Evolutionary conservation across 192 early-diverging fungal species (phyloP).

Genomic region (Rhizophagus clarus): DNA sequence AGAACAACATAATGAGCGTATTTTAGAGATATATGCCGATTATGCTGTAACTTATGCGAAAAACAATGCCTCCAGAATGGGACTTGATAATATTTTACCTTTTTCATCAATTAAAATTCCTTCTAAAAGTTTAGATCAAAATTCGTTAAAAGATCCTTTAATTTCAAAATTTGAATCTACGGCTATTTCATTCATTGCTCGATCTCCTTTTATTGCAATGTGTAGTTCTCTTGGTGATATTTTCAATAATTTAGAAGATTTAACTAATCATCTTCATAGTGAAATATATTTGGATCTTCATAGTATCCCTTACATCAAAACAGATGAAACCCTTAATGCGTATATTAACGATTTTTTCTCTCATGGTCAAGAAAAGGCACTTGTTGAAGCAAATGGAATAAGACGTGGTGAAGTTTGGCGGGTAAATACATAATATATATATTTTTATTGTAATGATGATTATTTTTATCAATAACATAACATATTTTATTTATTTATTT

Average conservation of each 20-base stretch:
- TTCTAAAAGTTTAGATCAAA: background rate
- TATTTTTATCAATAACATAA: no score
- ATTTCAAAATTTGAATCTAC: background rate
- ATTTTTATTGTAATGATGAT: no score
- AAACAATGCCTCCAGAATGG: background rate
- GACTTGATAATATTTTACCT: slow-evolving; percentile 8
- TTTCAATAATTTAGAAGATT: slow-evolving; percentile 8
- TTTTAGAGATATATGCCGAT: slow-evolving; percentile 23
- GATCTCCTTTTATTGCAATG: slow-evolving; percentile 30
- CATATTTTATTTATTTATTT: background rate
- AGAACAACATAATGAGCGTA: slow-evolving; percentile 21
- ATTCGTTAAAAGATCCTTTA: background rate
- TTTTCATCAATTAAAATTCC: slow-evolving; percentile 21
- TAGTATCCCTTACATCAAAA: slow-evolving; percentile 19
- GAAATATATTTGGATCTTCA: slow-evolving; percentile 19
- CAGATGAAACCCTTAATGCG: background rate
- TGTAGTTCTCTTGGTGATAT: slow-evolving; percentile 13
- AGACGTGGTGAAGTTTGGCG: slow-evolving; percentile 33
- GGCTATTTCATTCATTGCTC: slow-evolving; percentile 10
- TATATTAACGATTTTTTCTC: slow-evolving; percentile 29
- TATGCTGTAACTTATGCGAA: slow-evolving; percentile 19
- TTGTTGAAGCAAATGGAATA: slow-evolving; percentile 30
- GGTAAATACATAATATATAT: background rate
- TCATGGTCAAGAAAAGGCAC: slow-evolving; percentile 26
- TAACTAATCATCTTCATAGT: slow-evolving; percentile 20